Evolutionary conservation across 2,329 filamentous ascomycete species (phyloP), one percentile per base, ranked within the genome.

Genomic region (Thelonectria rubi): DNA sequence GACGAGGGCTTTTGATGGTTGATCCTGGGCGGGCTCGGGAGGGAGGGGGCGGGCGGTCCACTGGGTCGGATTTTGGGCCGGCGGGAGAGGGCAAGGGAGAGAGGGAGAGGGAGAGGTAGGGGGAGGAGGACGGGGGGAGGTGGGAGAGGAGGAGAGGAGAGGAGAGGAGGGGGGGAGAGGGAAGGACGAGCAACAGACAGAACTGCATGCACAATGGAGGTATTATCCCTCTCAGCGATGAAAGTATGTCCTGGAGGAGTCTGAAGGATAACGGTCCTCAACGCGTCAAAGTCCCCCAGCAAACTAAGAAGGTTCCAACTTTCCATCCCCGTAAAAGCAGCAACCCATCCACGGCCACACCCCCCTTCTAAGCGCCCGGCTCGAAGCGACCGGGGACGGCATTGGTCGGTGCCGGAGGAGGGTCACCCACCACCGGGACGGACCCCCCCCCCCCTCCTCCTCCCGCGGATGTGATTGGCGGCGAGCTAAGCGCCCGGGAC

Each of bases 281-380:
- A n/a, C n/a, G n/a, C 18, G 43, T 46, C 10, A 20, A 43, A 43
- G n/a, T n/a, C n/a, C n/a, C n/a, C n/a, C n/a, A 52, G 8, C 30
- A 17, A 40, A 24, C 34, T 5, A 5, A 21, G 7, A 26, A 55
- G 18, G 7, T 4, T 7, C 7, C 3, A 40, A 40, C 5, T 3
- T 3, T 3, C n/a, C 5, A 8, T n/a, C 4, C 12, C 20, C 26
- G 3, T 68, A 66, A 71, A 71, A 71, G 69, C 69, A 60, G 69
- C 69, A 57, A 40, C 24, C 15, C 12, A 32, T 46, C 53, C 32
- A 48, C 18, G 20, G 24, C 26, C 43, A 59, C 51, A 59, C 61
- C 58, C 59, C 52, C 61, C 21, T 30, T 65, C 58, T 77, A 77
- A 77, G 76, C 76, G 76, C 76, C 75, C 69, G 68, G 68, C 62